Evolutionary conservation across 2,329 filamentous ascomycete species (phyloP).

Genomic region (Onygenales sp.): DNA sequence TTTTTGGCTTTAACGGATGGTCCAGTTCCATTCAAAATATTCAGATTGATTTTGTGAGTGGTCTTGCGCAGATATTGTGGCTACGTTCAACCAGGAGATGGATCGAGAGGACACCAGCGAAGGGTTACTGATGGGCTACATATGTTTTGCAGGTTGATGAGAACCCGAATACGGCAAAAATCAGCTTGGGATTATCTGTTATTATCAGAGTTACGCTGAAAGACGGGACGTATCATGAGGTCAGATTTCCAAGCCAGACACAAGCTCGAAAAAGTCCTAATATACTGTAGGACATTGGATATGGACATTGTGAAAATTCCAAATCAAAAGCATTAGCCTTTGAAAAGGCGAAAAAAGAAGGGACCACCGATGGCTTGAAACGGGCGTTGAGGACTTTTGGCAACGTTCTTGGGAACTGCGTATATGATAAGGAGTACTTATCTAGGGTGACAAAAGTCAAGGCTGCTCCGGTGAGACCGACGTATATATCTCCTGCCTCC

Average conservation of each 20-base stretch:
- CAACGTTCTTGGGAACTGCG: slow-evolving; percentile 94
- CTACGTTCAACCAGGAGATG: not conserved
- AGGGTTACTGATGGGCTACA: not conserved
- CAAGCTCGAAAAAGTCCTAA: not conserved
- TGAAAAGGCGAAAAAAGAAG: slow-evolving; percentile 98
- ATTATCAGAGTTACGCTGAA: slow-evolving; percentile 82
- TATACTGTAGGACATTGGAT: slow-evolving; percentile 64
- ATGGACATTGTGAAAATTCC: slow-evolving; percentile 92
- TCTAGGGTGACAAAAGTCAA: slow-evolving; percentile 86
- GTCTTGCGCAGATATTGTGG: not conserved
- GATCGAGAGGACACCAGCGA: not conserved
- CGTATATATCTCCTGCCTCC: not conserved
- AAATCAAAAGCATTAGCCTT: slow-evolving; percentile 93
- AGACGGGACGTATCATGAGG: slow-evolving; percentile 92
- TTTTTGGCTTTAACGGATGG: slow-evolving; percentile 98
- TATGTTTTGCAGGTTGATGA: slow-evolving; percentile 57
- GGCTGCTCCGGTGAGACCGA: slow-evolving; percentile 47
- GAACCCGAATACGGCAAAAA: slow-evolving; percentile 63
- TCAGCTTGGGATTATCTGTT: slow-evolving; percentile 79
- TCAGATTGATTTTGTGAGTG: slow-evolving; percentile 74
- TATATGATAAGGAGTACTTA: slow-evolving; percentile 94
- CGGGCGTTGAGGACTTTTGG: slow-evolving; percentile 84
- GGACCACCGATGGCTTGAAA: slow-evolving; percentile 88
- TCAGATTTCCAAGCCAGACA: slow-evolving; percentile 17
- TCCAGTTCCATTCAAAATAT: slow-evolving; percentile 91